phyloP scores from a whole-genome alignment of 1,139 yeast species.

The Suhomyces panamericanus region DNA sequence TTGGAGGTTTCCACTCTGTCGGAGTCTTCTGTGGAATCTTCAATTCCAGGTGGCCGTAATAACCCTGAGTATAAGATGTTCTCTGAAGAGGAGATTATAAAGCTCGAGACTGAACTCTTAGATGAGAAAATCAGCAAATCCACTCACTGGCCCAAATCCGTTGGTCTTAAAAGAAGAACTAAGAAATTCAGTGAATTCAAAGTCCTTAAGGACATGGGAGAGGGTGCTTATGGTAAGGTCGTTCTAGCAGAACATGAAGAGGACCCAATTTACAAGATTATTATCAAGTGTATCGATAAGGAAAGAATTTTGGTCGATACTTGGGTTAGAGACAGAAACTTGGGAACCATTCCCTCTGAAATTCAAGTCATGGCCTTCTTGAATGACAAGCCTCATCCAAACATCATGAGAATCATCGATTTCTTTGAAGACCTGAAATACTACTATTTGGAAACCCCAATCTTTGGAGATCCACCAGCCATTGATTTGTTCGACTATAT shows the following conservation, averaged over 20 bases:
- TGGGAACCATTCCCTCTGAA: slow-evolving; percentile 94
- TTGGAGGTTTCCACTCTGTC: background rate
- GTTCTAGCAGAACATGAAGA: slow-evolving; percentile 70
- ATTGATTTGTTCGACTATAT: slow-evolving; percentile 90
- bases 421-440: slow-evolving; percentile 89
- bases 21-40: background rate
- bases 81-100: slow-evolving; percentile 43
- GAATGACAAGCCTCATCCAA: slow-evolving; percentile 77
- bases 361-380: slow-evolving; percentile 87
- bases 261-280: slow-evolving; percentile 65
- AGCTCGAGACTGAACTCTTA: slow-evolving; percentile 46
- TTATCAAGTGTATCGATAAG: slow-evolving; percentile 86
- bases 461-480: slow-evolving; percentile 86
- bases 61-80: slow-evolving; percentile 6
- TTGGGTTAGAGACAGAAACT: slow-evolving; percentile 88
- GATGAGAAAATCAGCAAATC: slow-evolving; percentile 36
- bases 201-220: slow-evolving; percentile 80
- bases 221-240: slow-evolving; percentile 96
- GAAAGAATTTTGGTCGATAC: slow-evolving; percentile 93
- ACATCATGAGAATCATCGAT: slow-evolving; percentile 79
- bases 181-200: slow-evolving; percentile 72
- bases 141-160: slow-evolving; percentile 52
- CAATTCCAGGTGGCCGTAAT: background rate
- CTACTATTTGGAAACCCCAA: slow-evolving; percentile 87
- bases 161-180: slow-evolving; percentile 61